Evolutionary conservation across 352 stramenopile genomes (phyloP).

Genomic region (Globisporangium middletonii): DNA sequence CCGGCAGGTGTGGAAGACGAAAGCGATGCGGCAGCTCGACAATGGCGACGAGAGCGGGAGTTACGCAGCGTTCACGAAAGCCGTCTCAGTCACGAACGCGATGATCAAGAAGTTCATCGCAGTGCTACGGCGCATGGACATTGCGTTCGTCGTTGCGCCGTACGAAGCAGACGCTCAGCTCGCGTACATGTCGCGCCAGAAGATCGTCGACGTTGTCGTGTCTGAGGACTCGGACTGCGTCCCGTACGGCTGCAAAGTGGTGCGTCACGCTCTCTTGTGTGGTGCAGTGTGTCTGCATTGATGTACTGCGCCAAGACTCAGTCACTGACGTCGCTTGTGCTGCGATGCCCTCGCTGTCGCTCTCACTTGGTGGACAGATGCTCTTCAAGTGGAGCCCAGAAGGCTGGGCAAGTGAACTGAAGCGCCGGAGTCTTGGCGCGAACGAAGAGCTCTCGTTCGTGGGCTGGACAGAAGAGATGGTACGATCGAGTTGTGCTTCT

Average conservation of each 20-base stretch:
- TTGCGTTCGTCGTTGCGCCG: slow-evolving; percentile 94
- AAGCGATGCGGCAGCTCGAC: slow-evolving; percentile 24
- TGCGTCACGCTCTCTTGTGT: slow-evolving; percentile 7
- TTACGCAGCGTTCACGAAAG: slow-evolving; percentile 35
- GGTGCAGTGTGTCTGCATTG: neutral
- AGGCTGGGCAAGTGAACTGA: slow-evolving; percentile 86
- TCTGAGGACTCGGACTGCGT: slow-evolving; percentile 96
- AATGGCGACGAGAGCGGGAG: slow-evolving; percentile 17
- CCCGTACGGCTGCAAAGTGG: slow-evolving; percentile 89
- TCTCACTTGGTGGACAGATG: slow-evolving; percentile 27
- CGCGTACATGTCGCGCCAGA: slow-evolving; percentile 85
- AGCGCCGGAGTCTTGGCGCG: slow-evolving; percentile 63
- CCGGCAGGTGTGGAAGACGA: slow-evolving; percentile 34
- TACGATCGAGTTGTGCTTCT: slow-evolving; percentile 11
- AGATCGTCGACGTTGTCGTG: slow-evolving; percentile 92
- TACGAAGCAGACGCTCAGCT: slow-evolving; percentile 98
- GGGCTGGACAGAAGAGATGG: slow-evolving; percentile 85
- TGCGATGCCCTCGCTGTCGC: neutral
- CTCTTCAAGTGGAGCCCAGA: slow-evolving; percentile 93
- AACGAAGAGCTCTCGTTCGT: slow-evolving; percentile 82
- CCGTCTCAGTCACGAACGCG: slow-evolving; percentile 59
- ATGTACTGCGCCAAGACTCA: neutral
- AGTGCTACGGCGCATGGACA: slow-evolving; percentile 50
- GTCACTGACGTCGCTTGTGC: neutral
- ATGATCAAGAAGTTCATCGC: slow-evolving; percentile 71